These are phyloP conservation scores for Candida parachauliodes DNA, from an alignment of 805 yeast species.

Conservation along the genomic window DNA sequence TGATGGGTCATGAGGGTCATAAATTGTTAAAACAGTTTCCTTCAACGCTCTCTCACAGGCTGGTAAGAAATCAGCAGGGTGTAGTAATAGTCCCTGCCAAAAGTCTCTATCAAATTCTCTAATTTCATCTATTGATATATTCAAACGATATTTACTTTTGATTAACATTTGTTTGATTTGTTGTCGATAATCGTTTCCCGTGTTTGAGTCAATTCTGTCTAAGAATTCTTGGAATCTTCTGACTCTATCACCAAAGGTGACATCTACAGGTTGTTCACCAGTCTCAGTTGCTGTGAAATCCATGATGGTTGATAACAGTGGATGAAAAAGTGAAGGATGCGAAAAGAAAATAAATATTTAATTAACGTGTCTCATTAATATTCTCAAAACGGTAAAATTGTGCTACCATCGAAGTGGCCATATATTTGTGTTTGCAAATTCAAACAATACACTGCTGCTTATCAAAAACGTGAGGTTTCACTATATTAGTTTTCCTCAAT, in stretches of 20 bases:
- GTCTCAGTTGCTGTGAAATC: slow-evolving; percentile 9
- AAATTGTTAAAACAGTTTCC: slow-evolving; percentile 71
- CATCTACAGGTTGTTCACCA: slow-evolving; percentile 37
- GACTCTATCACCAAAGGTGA: slow-evolving; percentile 73
- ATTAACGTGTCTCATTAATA: slow-evolving; percentile 25
- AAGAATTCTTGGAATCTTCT: slow-evolving; percentile 87
- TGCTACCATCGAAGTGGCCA: slow-evolving; percentile 3
- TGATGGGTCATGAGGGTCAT: slow-evolving; percentile 57
- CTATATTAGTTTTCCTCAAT: too few species aligned
- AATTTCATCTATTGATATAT: slow-evolving; percentile 79
- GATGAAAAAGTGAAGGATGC: background rate
- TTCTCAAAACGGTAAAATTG: slow-evolving; percentile 22
- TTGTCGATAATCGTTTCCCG: slow-evolving; percentile 60
- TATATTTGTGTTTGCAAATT: too few species aligned
- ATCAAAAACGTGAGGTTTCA: too few species aligned
- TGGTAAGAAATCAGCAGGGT: slow-evolving; percentile 83
- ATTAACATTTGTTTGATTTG: slow-evolving; percentile 70
- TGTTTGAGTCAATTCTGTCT: slow-evolving; percentile 46
- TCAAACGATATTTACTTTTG: slow-evolving; percentile 61
- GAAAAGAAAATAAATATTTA: background rate
- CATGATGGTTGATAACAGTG: slow-evolving; percentile 5
- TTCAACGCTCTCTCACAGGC: slow-evolving; percentile 84
- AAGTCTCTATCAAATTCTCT: slow-evolving; percentile 76
- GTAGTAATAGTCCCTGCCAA: slow-evolving; percentile 71
- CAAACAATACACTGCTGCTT: too few species aligned